These are phyloP conservation scores for Citropsis articulata DNA, from an alignment of 345 rosid genomes.

Conservation along the genomic window DNA sequence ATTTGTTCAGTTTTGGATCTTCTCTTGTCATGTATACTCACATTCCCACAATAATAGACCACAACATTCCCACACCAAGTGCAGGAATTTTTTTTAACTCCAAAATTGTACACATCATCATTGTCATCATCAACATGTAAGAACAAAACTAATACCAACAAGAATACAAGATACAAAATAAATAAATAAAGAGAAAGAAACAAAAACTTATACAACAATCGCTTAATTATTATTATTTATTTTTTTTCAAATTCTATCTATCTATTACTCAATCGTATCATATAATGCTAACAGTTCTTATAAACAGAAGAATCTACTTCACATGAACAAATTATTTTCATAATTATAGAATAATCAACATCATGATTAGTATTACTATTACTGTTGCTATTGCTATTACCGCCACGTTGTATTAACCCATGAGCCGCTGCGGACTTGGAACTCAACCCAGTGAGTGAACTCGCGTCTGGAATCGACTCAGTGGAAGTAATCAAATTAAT, in stretches of 20 bases:
- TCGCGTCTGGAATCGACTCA: conserved; percentile 51
- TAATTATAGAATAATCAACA: conserved; percentile 32
- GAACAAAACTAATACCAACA: not conserved
- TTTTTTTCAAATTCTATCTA: not conserved
- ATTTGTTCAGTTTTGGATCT: not conserved
- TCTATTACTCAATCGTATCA: not conserved
- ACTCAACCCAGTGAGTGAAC: conserved; percentile 37
- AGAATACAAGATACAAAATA: not conserved
- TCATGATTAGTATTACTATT: conserved; percentile 30
- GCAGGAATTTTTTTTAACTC: not conserved
- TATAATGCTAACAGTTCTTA: conserved; percentile 52
- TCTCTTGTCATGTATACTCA: not conserved
- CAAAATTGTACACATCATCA: not conserved
- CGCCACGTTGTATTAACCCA: conserved; percentile 37
- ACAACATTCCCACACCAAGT: not conserved
- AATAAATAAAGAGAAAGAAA: not conserved
- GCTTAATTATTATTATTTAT: not conserved
- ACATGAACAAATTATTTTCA: conserved; percentile 61
- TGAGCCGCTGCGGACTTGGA: conserved; percentile 24
- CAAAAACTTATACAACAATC: not conserved
- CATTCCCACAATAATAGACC: not conserved
- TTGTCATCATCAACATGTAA: not conserved
- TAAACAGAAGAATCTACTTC: conserved; percentile 62
- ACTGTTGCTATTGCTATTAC: conserved; percentile 4
- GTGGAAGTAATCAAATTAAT: conserved; percentile 37